Evolutionary conservation across 805 yeast species (phyloP).

Genomic region (Henningerozyma blattae): DNA sequence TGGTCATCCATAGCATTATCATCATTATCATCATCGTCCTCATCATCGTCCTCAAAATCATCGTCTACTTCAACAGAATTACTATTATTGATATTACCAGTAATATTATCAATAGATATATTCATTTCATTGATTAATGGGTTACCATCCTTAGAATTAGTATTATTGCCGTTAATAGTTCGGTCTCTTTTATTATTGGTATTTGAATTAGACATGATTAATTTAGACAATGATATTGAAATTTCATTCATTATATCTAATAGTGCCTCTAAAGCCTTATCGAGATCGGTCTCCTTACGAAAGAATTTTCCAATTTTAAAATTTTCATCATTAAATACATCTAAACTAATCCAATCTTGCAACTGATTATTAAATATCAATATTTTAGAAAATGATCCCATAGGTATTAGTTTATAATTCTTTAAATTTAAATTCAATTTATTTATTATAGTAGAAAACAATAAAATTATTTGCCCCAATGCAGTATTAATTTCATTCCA

Average conservation of each 20-base stretch:
- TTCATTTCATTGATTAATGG: neutral
- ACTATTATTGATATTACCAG: neutral
- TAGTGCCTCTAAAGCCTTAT: constrained; percentile 69
- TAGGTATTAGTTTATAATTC: constrained; percentile 58
- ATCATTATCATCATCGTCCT: constrained; percentile 1
- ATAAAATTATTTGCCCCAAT: constrained; percentile 66
- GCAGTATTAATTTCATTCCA: constrained; percentile 93
- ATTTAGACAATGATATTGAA: neutral
- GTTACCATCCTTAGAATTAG: too few relatives aligned
- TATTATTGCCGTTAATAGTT: too few relatives aligned
- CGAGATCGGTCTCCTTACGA: constrained; percentile 59
- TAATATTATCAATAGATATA: neutral
- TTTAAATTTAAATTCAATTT: constrained; percentile 42
- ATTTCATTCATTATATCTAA: constrained; percentile 28
- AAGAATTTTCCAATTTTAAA: constrained; percentile 57
- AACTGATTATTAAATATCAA: constrained; percentile 30
- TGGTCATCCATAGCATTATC: too few relatives aligned
- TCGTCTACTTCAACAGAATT: constrained; percentile 1
- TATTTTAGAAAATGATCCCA: constrained; percentile 76
- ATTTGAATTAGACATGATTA: neutral
- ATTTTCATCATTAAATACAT: constrained; percentile 57
- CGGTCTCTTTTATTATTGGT: too few relatives aligned
- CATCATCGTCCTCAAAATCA: constrained; percentile 1
- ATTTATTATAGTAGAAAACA: constrained; percentile 52
- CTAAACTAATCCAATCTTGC: constrained; percentile 35